Evolutionary conservation across 78 protist genomes (phyloP).

Genomic region (Chrysochromulina tobinii): DNA sequence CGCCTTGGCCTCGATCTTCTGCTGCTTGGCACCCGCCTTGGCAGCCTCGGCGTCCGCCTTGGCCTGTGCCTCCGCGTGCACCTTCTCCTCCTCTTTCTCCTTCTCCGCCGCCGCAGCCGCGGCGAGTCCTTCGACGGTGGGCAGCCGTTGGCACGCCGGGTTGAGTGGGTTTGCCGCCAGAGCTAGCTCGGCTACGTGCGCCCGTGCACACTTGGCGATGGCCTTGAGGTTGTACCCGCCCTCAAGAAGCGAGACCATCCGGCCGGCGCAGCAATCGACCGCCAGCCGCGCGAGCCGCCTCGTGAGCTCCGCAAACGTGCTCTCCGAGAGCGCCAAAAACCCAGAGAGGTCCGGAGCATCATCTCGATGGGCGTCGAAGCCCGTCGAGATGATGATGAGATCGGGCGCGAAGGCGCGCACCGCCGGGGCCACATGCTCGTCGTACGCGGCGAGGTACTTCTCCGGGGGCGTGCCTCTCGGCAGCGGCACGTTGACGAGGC

Average conservation of each 20-base stretch:
- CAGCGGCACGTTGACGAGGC: neutral
- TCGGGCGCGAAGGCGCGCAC: neutral
- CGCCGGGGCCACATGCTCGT: neutral
- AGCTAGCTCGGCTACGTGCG: too few relatives aligned
- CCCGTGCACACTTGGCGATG: too few relatives aligned
- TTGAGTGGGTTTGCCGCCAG: too few relatives aligned
- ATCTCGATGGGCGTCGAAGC: neutral
- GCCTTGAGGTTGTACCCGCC: neutral
- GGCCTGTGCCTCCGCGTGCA: too few relatives aligned
- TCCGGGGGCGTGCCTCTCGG: neutral
- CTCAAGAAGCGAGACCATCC: neutral
- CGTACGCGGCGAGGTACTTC: neutral
- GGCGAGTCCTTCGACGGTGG: too few relatives aligned
- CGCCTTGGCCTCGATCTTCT: too few relatives aligned
- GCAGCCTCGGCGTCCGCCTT: too few relatives aligned
- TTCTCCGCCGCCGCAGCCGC: too few relatives aligned
- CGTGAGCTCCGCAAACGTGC: neutral
- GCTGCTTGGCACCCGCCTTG: too few relatives aligned
- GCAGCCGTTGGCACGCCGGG: too few relatives aligned
- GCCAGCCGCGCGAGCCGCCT: neutral
- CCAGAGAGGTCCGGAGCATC: neutral
- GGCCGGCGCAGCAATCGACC: neutral
- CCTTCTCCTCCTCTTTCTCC: too few relatives aligned
- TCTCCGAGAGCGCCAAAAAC: neutral
- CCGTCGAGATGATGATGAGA: neutral